Evolutionary conservation across 2,329 filamentous ascomycete genomes (phyloP), one percentile per base, ranked within the genome.

Genomic region (Cryphonectria naterciae): DNA sequence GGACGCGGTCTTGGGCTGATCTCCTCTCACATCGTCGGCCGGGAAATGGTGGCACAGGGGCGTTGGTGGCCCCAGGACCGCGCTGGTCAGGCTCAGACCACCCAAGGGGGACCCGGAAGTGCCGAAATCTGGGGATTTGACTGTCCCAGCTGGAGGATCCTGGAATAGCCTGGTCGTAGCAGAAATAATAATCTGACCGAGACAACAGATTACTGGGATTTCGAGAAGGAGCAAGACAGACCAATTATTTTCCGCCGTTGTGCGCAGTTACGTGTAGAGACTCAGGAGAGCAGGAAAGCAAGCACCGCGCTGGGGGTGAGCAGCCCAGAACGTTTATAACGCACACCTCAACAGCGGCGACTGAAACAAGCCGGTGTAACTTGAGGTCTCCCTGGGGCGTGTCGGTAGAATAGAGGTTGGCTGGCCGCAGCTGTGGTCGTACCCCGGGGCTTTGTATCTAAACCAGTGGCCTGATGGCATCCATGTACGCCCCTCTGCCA

Each of bases 221-320:
- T 49, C 65, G 25, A 62, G 52, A 60, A 60, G 62, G 68, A 65
- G 73, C 71, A 67, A 74, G 72, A 73, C 72, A 76, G 68, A 61
- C 61, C 69, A 70, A 71, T 72, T 73, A 75, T 72, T 74, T 69
- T 73, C 74, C 75, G 73, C 71, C 69, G 75, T 70, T 72, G 73
- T 74, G 73, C 73, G 70, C 68, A 68, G 68, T 69, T 74, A 75
- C 71, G 63, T 67, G 56, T 52, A 68, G 69, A 70, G 70, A 67
- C 64, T 70, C 63, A 70, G 68, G 69, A 75, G 56, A 65, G 68
- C 60, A 73, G 71, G 69, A 67, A 67, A 67, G 39, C 69, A 68
- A 64, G 67, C 62, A 54, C 63, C 63, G 70, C 67, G 65, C 63
- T 60, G 69, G 46, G 46, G 35, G 65, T 56, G 68, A 60, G 72